Base-by-base conservation (phyloP, 2,329 filamentous ascomycete genomes). In the Phialophora chinensis region DNA sequence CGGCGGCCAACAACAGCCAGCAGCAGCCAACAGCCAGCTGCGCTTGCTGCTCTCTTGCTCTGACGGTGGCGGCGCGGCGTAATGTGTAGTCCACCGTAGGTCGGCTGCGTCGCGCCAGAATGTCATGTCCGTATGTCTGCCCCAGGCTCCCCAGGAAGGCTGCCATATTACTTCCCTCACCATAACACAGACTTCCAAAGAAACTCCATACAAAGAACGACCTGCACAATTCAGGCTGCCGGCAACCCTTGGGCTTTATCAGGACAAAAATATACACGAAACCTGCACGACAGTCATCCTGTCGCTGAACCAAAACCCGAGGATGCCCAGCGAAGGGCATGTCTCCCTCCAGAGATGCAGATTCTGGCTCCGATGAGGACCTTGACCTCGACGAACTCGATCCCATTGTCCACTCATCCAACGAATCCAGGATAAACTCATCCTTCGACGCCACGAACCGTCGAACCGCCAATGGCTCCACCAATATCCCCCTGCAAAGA, bases 351-450 rank as follows among this genome's bases (percentile, higher is more conserved):
- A 66, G 62, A 59, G 72, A 74, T 27, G 63, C 74, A 59, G 77
- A 78, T 62, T 74, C 77, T 44, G 79, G 75, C 29, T 79, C 79
- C 35, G 79, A 80, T 62, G 75, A 79, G 66, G 80, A 82, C 66
- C 76, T 82, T 54, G 79, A 82, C 66, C 72, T 82, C 44, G 79
- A 82, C 66, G 80, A 82, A 72, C 75, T 82, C 31, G 80, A 82
- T 65, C 79, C 79, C n/a, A 73, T 74, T 44, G 64, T 57, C 20
- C 14, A 65, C n/a, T 42, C 52, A 20, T 33, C 60, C 4, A n/a
- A 33, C 20, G 35, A 29, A 2, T 2, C 44, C 3, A 31, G 25
- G 11, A 27, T 10, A 17, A 60, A 56, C 38, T 33, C 31, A 54
- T 31, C 49, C n/a, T 50, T 33, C 54, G 59, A 61, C 23, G 25